Base-by-base conservation (phyloP, 2,329 filamentous ascomycete genomes). In the Venturia nashicola region DNA sequence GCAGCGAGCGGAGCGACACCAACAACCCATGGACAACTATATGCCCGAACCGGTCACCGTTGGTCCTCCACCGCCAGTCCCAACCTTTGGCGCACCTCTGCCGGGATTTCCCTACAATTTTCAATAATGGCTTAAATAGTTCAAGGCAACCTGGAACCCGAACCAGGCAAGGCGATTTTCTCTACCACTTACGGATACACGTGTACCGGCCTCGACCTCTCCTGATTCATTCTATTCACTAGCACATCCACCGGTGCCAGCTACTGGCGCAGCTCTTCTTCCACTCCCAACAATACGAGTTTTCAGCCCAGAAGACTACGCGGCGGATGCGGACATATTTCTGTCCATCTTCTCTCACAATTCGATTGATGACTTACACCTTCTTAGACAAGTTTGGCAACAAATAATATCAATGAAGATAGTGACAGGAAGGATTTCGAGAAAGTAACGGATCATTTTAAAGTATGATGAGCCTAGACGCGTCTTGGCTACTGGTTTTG, bases 21-120 rank as follows among this genome's bases (percentile, higher is more conserved):
- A 68, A 36, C 62, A 67, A 66, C 60, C 60, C 6, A 60, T 55
- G 16, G 55, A 67, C 12, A 55, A 54, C 16, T 65, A 65, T 18
- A 65, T 71, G 46, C 74, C 72, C 23, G 73, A 75, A 67, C 74
- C 73, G 16, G 64, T 67, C 42, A 72, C 73, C 55, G 71, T 76
- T 27, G 72, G 72, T 46, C 74, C 73, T 44, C 74, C 74, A 36
- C 75, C 75, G 6, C 71, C 74, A 20, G 74, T 76, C 42, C 75
- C 75, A 27, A 71, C 70, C 9, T 76, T 76, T 63, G 75, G 75
- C 0, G 76, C 74, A 64, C 71, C 68, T 61, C 67, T 74, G 42
- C 66, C 66, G 36, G 63, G 66, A 12, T 57, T 65, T 18, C 62
- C 62, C 23, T 63, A 57, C 51, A 59, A 46, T 40, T 59, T 57